These are phyloP conservation scores for Ballota nigra DNA, from an alignment of 257 asterid species.

Conservation along the genomic window DNA sequence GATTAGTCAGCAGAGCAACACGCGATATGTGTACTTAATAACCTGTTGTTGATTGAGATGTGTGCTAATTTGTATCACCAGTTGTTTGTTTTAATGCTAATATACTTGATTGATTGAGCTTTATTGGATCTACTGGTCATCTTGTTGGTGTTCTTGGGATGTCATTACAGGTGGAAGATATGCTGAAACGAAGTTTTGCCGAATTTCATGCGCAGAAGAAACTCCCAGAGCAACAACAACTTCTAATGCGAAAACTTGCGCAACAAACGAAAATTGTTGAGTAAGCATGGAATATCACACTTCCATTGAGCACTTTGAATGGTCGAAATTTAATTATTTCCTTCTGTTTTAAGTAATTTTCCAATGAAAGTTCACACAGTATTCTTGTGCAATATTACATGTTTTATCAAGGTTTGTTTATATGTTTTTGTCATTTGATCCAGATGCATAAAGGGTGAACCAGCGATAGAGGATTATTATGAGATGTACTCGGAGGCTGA, in stretches of 20 bases:
- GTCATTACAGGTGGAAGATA: conserved; percentile 87
- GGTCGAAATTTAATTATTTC: conserved; percentile 1
- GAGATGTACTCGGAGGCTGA: conserved; percentile 78
- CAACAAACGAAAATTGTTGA: conserved; percentile 72
- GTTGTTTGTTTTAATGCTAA: conserved; percentile 7
- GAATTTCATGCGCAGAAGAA: conserved; percentile 98
- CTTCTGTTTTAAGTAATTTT: conserved; percentile 7
- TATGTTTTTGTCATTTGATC: conserved; percentile 35
- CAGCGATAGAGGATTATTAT: conserved; percentile 90
- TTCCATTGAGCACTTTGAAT: conserved; percentile 3
- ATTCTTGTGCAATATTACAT: not conserved
- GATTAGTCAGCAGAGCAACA: not conserved
- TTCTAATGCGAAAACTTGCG: conserved; percentile 77
- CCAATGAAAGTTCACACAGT: too few relatives aligned
- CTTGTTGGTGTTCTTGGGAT: conserved; percentile 19
- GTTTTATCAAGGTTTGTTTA: conserved; percentile 19
- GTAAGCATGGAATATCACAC: conserved; percentile 52
- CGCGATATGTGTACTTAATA: not conserved
- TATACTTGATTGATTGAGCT: conserved; percentile 12
- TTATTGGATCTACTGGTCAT: conserved; percentile 7
- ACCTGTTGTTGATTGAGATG: conserved; percentile 11
- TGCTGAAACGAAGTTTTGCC: conserved; percentile 98
- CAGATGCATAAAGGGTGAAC: conserved; percentile 98
- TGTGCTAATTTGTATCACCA: not conserved
- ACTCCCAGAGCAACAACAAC: conserved; percentile 89